Evolutionary conservation across 2,329 filamentous ascomycete species (phyloP).

Genomic region (Ophiobolus disseminans): DNA sequence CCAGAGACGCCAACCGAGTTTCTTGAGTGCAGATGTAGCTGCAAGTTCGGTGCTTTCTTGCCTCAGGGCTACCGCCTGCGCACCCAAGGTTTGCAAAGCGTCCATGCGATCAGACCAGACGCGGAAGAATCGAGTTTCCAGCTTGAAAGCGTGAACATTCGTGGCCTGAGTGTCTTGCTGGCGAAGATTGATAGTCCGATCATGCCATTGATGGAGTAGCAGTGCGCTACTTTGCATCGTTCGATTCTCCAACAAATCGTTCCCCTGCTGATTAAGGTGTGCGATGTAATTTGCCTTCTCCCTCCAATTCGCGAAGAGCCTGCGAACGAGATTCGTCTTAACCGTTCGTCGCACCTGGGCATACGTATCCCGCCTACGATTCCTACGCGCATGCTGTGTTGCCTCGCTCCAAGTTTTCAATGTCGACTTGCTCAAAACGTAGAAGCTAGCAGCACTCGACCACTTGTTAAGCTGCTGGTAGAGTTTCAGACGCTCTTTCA

Average conservation of each 20-base stretch:
- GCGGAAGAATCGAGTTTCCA: constrained; percentile 40
- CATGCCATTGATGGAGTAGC: constrained; percentile 54
- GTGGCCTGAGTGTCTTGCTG: constrained; percentile 30
- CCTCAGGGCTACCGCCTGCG: constrained; percentile 56
- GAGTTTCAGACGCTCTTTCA: constrained; percentile 51
- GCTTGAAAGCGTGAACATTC: constrained; percentile 32
- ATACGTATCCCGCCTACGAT: constrained; percentile 64
- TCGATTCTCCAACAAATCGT: constrained; percentile 30
- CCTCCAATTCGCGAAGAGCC: constrained; percentile 49
- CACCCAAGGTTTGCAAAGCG: constrained; percentile 37
- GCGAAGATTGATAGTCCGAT: constrained; percentile 40
- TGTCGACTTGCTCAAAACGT: constrained; percentile 59
- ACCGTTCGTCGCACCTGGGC: constrained; percentile 58
- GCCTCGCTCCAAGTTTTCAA: constrained; percentile 61
- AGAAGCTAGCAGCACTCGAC: constrained; percentile 64
- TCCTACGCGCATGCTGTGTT: constrained; percentile 58
- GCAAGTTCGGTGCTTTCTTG: constrained; percentile 56
- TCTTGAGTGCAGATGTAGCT: constrained; percentile 59
- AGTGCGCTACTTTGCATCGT: constrained; percentile 33
- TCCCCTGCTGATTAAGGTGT: constrained; percentile 41
- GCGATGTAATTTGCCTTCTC: constrained; percentile 27
- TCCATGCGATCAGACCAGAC: constrained; percentile 34
- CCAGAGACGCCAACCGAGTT: constrained; percentile 65
- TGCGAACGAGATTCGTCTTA: constrained; percentile 61
- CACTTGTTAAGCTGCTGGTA: constrained; percentile 58